These are phyloP conservation scores for Neophaeococcomyces aloes DNA, from an alignment of 2,329 filamentous ascomycete genomes.

Conservation along the genomic window DNA sequence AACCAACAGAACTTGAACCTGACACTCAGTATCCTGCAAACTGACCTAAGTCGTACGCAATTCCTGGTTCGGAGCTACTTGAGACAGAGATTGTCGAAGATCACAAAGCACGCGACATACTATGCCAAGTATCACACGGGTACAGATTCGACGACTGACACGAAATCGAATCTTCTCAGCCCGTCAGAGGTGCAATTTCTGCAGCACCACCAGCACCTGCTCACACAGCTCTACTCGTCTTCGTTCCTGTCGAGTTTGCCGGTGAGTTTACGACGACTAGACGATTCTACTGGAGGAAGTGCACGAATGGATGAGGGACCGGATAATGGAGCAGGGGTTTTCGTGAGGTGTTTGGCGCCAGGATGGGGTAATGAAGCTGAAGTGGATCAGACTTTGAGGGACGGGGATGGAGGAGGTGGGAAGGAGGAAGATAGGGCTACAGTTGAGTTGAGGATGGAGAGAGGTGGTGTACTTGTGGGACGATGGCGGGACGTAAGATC, in stretches of 20 bases:
- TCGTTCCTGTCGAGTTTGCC: constrained; percentile 83
- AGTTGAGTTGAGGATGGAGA: constrained; percentile 33
- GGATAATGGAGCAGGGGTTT: constrained; percentile 73
- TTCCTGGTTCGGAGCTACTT: constrained; percentile 78
- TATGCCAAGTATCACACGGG: constrained; percentile 25
- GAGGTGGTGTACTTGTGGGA: constrained; percentile 58
- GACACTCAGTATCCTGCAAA: constrained; percentile 86
- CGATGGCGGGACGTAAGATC: constrained; percentile 63
- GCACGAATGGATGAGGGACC: constrained; percentile 87
- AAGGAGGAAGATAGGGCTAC: constrained; percentile 17
- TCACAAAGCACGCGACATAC: constrained; percentile 42
- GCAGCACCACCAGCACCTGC: constrained; percentile 69
- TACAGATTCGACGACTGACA: constrained; percentile 26
- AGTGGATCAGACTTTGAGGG: constrained; percentile 10
- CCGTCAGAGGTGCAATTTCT: constrained; percentile 71
- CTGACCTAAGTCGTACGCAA: constrained; percentile 88
- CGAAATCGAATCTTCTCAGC: constrained; percentile 52
- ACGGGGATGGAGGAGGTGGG: neutral
- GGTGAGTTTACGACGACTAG: constrained; percentile 64
- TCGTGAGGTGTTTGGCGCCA: constrained; percentile 50
- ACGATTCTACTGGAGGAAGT: constrained; percentile 72
- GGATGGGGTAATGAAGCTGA: constrained; percentile 18
- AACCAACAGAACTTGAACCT: constrained; percentile 82
- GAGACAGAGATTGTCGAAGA: constrained; percentile 74
- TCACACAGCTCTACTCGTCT: constrained; percentile 72